Evolutionary conservation across 306 rosid genomes (phyloP).

Genomic region (Psophocarpus tetragonolobus): DNA sequence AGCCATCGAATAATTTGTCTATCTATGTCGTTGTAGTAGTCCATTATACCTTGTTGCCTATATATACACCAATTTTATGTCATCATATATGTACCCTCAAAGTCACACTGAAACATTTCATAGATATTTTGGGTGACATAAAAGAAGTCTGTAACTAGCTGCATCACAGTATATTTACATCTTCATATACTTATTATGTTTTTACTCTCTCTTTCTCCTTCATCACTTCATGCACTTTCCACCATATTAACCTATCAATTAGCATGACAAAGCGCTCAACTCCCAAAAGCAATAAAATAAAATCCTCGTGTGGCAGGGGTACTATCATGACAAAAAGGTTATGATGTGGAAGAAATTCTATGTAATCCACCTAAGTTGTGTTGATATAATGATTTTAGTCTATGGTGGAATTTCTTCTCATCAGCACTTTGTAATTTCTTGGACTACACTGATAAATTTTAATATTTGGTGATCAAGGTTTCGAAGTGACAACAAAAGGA

Average conservation of each 20-base stretch:
- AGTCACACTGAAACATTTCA: background rate
- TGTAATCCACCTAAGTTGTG: background rate
- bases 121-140: background rate
- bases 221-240: constrained; percentile 25
- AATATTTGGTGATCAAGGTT: constrained; percentile 44
- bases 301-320: background rate
- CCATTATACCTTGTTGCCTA: background rate
- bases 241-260: background rate
- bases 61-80: background rate
- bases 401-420: background rate
- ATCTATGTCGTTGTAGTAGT: background rate
- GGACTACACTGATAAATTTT: background rate
- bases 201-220: background rate
- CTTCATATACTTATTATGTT: background rate
- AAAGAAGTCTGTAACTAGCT: background rate
- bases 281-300: background rate
- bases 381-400: background rate
- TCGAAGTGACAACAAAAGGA: constrained; percentile 56
- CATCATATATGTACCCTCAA: background rate
- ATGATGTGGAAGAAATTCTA: background rate
- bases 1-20: too few relatives aligned
- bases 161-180: constrained; percentile 8
- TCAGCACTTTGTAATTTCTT: background rate
- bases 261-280: background rate
- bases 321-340: background rate